A percentile compares a stretch with the other conserved stretches of the same genome.
Conservation (phyloP, 1,284 basidiomycete species). For the Testicularia cyperi region DNA sequence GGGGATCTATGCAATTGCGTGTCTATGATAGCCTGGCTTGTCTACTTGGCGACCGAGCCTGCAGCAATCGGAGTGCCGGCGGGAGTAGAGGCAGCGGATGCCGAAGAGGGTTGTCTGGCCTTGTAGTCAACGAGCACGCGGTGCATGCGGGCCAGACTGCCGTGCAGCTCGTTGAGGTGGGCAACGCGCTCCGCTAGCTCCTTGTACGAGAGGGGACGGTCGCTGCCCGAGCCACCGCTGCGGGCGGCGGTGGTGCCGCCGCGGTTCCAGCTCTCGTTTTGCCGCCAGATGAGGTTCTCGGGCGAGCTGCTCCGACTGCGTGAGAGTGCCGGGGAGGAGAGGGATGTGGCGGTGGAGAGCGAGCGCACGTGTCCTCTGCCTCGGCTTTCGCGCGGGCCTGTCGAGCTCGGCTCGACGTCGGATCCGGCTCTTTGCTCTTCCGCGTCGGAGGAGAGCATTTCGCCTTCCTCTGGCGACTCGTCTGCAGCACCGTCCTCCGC, state of each 20-base stretch:
- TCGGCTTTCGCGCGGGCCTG: not conserved
- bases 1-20: no score
- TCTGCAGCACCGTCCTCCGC: slow-evolving; percentile 6
- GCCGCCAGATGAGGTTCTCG: slow-evolving; percentile 22
- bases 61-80: no score
- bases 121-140: slow-evolving; percentile 32
- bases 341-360: not conserved
- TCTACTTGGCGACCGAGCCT: no score
- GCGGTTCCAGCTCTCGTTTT: not conserved
- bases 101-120: no score
- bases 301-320: slow-evolving; percentile 18
- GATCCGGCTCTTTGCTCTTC: slow-evolving; percentile 2
- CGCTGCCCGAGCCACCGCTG: not conserved
- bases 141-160: slow-evolving; percentile 33
- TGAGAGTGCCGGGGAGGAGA: slow-evolving; percentile 1
- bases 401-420: no score
- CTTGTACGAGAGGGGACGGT: slow-evolving; percentile 18
- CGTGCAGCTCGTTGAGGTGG: slow-evolving; percentile 20
- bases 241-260: not conserved
- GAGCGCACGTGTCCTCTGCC: not conserved
- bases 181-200: slow-evolving; percentile 18
- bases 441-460: slow-evolving; percentile 31
- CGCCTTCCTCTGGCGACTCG: slow-evolving; percentile 36
- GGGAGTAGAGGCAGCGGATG: no score
- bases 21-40: no score